Evolutionary conservation across 2,329 filamentous ascomycete genomes (phyloP).

Genomic region (Ophiostoma sp.): DNA sequence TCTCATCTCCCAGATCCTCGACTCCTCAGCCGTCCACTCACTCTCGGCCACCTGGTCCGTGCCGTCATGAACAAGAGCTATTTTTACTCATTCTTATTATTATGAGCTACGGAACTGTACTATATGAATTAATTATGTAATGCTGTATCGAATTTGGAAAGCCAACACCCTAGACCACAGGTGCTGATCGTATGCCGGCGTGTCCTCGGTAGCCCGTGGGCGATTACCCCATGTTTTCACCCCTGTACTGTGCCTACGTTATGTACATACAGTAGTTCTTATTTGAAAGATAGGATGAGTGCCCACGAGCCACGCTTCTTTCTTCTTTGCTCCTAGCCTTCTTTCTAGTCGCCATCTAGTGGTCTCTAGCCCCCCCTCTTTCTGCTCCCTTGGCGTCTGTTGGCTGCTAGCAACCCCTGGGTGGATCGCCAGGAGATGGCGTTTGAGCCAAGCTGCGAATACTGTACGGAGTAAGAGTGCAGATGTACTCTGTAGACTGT

Average conservation of each 20-base stretch:
- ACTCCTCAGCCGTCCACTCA: not conserved
- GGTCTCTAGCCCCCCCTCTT: not conserved
- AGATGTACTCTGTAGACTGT: not conserved
- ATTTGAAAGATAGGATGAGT: not conserved
- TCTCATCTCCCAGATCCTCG: not conserved
- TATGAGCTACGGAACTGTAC: not conserved
- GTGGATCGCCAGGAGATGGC: slow-evolving; percentile 4
- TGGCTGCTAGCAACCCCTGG: slow-evolving; percentile 2
- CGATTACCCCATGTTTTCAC: slow-evolving; percentile 12
- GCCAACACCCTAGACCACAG: not conserved
- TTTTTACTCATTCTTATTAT: too few species aligned
- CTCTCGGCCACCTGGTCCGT: not conserved
- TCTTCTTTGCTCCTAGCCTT: not conserved
- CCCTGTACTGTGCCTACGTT: not conserved
- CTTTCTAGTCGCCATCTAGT: not conserved
- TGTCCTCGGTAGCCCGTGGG: not conserved
- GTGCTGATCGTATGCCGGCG: slow-evolving; percentile 8
- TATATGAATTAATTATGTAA: not conserved
- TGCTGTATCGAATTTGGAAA: not conserved
- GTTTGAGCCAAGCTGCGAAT: slow-evolving; percentile 8
- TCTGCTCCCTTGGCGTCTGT: too few species aligned
- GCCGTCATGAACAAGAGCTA: not conserved
- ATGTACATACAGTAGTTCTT: not conserved
- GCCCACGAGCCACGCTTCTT: not conserved
- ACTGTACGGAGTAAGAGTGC: not conserved